A percentile compares a stretch with the other conserved stretches of the same genome.
Conservation (phyloP, 257 asterid species). For the Solanum appendiculatum region DNA sequence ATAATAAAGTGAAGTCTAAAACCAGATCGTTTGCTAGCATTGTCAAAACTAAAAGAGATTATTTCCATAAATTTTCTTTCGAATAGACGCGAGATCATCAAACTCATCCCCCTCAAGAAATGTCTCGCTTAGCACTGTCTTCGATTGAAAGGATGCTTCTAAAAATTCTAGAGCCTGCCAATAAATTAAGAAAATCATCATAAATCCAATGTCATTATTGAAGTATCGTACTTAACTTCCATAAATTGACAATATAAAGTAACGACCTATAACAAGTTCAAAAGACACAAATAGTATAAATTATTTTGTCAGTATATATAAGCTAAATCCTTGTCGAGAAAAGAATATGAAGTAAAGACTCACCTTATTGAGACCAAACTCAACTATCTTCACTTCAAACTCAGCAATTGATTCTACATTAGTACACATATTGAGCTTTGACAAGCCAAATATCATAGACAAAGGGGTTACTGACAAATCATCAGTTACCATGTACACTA, state of each 20-base stretch:
- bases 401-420: not conserved
- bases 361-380: not conserved
- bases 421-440: not conserved
- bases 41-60: not conserved
- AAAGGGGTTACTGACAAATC: not conserved
- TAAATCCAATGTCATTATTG: not conserved
- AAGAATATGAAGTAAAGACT: not conserved
- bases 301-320: not conserved
- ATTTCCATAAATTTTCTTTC: not conserved
- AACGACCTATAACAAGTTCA: not conserved
- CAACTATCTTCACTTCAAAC: not conserved
- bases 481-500: not conserved
- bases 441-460: not conserved
- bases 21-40: not conserved
- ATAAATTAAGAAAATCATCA: not conserved
- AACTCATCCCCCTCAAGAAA: not conserved
- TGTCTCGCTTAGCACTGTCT: not conserved
- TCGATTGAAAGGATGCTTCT: too few species aligned
- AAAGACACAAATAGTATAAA: not conserved
- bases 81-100: not conserved
- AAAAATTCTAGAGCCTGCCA: not conserved
- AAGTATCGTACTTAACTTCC: not conserved
- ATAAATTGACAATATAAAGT: not conserved
- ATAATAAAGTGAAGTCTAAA: not conserved
- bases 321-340: too few species aligned